These are phyloP conservation scores for Bryum argenteum DNA, from an alignment of 225 moss, liverwort and hornwort species.

Conservation along the genomic window DNA sequence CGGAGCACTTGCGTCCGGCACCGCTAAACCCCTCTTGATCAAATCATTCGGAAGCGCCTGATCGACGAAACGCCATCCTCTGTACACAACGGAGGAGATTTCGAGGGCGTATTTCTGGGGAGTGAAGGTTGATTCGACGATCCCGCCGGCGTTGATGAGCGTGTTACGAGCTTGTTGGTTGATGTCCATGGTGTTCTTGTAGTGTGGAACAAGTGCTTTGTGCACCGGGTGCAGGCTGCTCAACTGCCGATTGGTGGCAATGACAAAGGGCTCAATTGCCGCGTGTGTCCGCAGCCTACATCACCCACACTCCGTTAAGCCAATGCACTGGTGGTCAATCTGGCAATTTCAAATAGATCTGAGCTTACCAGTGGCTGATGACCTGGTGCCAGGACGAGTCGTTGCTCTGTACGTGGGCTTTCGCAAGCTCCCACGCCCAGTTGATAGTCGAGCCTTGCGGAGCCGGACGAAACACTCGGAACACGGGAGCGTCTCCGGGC, in stretches of 20 bases:
- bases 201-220: constrained; percentile 48
- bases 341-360: not conserved
- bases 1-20: constrained; percentile 36
- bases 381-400: constrained; percentile 60
- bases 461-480: constrained; percentile 49
- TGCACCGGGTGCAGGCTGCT: constrained; percentile 60
- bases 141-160: constrained; percentile 54
- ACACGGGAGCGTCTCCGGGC: constrained; percentile 16
- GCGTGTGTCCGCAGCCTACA: constrained; percentile 55
- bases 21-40: constrained; percentile 70
- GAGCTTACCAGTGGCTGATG: constrained; percentile 50
- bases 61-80: constrained; percentile 55
- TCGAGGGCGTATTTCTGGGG: constrained; percentile 49
- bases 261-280: constrained; percentile 46
- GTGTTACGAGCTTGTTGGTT: constrained; percentile 48
- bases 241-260: constrained; percentile 54
- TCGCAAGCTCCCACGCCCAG: constrained; percentile 61
- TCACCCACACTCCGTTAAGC: not conserved
- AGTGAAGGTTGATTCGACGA: constrained; percentile 57
- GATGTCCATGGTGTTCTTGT: constrained; percentile 56
- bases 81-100: constrained; percentile 39
- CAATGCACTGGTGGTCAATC: not conserved
- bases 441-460: constrained; percentile 33
- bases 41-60: constrained; percentile 56
- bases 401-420: constrained; percentile 51